Base-by-base conservation (phyloP, 306 rosid species). In the Fragaria vesca region DNA sequence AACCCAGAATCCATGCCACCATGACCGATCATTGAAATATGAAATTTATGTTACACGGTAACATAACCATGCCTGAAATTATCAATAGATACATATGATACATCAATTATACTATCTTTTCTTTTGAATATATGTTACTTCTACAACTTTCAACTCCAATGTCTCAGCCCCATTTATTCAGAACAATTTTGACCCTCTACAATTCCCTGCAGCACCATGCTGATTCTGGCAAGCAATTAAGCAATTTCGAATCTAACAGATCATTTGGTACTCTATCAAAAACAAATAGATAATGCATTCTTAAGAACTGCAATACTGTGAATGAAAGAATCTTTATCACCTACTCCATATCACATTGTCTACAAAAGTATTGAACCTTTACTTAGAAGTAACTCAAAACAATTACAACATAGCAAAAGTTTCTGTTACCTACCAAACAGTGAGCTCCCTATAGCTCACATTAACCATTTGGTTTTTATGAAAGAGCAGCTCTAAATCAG, bases 331-430 rank as follows among this genome's bases (percentile, higher is more conserved):
- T 48, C 30, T 76, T 66, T 66, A 13, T 66, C 24, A 66, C 63
- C 66, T n/a, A 50, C 73, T 50, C 80, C 21, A 48, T 15, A 12
- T 62, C 68, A 62, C 38, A 28, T 32, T 62, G 42, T 30, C 68
- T 62, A 62, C 60, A 68, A 54, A 77, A 58, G 55, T 4, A 2
- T 30, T 24, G 74, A 24, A 54, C 68, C 55, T 54, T 67, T 54
- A 38, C 54, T 43, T 77, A 67, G 55, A 77, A 54, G 66, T 12
- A 24, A 77, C 43, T 48, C 32, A 76, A 12, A 6, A 43, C 4
- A 34, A 16, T 34, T 65, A 34, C 69, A 65, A 17, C 17, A 65
- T 21, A 34, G 24, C 16, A 15, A 32, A 65, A 32, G 8, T 34
- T 16, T 16, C 2, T 11, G 40, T 65, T 34, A 65, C 69, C 69